A percentile compares a stretch with the other conserved stretches of the same genome.
Conservation (phyloP, 169 alveolate species). For the Plasmodium inui region DNA sequence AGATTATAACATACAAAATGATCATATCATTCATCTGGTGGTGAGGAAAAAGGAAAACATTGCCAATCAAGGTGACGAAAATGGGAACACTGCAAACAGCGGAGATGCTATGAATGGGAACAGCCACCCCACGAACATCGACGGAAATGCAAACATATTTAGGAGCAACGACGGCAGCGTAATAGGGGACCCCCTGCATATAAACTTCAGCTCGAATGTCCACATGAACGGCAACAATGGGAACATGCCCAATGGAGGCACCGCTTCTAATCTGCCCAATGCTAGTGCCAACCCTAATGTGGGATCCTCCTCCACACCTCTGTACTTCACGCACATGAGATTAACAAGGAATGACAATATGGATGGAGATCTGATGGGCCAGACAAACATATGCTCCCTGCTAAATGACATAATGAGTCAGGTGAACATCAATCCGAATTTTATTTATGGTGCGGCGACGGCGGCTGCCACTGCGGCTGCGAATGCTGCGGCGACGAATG, state of each 20-base stretch:
- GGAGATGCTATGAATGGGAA: not conserved
- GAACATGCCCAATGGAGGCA: conserved; percentile 3
- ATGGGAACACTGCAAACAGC: not conserved
- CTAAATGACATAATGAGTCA: conserved; percentile 69
- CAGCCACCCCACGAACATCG: not conserved
- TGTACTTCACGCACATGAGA: conserved; percentile 72
- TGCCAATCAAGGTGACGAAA: not conserved
- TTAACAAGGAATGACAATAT: conserved; percentile 53
- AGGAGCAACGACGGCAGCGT: conserved; percentile 6
- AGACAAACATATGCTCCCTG: conserved; percentile 40
- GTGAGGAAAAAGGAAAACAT: conserved; percentile 49
- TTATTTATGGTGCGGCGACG: conserved; percentile 47
- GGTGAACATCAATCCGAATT: conserved; percentile 38
- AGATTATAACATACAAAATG: conserved; percentile 68
- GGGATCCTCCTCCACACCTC: conserved; percentile 11
- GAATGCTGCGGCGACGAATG: not conserved
- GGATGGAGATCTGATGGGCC: conserved; percentile 59
- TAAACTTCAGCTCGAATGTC: conserved; percentile 7
- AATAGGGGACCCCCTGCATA: conserved; percentile 24
- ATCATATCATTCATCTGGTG: conserved; percentile 68
- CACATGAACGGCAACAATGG: not conserved
- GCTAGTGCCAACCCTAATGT: not conserved
- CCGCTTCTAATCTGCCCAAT: not conserved
- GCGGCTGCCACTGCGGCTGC: conserved; percentile 52
- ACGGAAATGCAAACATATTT: not conserved